phyloP scores from a whole-genome alignment of 805 yeast species.

The Candida nitratophila region DNA sequence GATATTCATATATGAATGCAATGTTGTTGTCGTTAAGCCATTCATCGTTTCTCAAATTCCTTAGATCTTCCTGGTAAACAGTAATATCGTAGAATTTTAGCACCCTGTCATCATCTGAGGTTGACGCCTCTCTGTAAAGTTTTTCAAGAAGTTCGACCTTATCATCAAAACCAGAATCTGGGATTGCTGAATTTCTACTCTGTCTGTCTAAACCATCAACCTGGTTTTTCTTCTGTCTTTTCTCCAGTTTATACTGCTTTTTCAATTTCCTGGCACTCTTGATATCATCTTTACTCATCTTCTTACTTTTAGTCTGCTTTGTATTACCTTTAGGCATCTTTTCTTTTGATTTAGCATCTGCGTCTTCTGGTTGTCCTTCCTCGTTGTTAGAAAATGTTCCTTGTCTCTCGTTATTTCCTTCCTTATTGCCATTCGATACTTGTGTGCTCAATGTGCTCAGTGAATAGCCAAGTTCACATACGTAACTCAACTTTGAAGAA shows the following conservation, averaged over 20 bases:
- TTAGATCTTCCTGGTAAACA: constrained; percentile 50
- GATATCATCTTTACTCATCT: constrained; percentile 9
- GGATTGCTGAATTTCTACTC: constrained; percentile 1
- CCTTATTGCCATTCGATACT: neutral
- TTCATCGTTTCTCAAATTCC: constrained; percentile 51
- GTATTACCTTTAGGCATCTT: neutral
- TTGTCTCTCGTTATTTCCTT: neutral
- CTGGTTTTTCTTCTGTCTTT: constrained; percentile 6
- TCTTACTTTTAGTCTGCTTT: constrained; percentile 1
- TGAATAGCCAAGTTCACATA: constrained; percentile 2
- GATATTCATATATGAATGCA: constrained; percentile 51
- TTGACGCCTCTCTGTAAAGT: constrained; percentile 9
- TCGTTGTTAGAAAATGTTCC: no score
- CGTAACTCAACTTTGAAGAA: constrained; percentile 6
- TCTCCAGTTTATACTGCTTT: constrained; percentile 10
- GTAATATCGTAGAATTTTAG: constrained; percentile 51
- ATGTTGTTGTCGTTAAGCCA: constrained; percentile 74
- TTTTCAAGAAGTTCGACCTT: constrained; percentile 11
- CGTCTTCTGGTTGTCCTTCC: neutral
- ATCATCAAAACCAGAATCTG: constrained; percentile 8
- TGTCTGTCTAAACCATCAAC: neutral
- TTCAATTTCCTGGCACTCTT: constrained; percentile 18
- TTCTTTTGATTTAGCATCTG: neutral
- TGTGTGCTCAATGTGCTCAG: neutral
- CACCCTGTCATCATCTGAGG: constrained; percentile 21